These are phyloP conservation scores for Mycosarcoma mackinlayi DNA, from an alignment of 1,284 basidiomycete genomes.

Conservation along the genomic window DNA sequence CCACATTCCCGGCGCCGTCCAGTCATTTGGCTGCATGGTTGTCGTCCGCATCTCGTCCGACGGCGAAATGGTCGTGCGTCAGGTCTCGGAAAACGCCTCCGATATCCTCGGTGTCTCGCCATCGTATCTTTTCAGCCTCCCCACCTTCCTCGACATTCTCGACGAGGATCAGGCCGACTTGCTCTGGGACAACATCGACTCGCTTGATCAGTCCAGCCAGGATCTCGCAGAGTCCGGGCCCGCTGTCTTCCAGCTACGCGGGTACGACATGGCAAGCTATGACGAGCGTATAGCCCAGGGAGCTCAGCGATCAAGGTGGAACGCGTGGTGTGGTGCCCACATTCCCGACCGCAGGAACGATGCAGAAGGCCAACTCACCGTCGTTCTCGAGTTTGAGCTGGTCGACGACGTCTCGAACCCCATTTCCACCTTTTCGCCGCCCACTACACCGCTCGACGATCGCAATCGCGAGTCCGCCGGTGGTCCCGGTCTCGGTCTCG, in stretches of 20 bases:
- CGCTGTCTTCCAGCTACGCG: conserved; percentile 77
- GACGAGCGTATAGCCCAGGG: conserved; percentile 69
- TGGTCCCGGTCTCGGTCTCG: conserved; percentile 27
- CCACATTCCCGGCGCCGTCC: conserved; percentile 83
- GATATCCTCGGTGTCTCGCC: conserved; percentile 81
- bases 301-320: conserved; percentile 75
- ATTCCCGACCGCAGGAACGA: conserved; percentile 36
- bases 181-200: conserved; percentile 82
- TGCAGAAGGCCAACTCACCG: conserved; percentile 40
- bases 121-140: conserved; percentile 79
- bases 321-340: conserved; percentile 86
- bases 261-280: conserved; percentile 71
- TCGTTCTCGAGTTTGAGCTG: conserved; percentile 81
- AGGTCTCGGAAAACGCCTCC: conserved; percentile 82
- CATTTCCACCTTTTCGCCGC: conserved; percentile 67
- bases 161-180: conserved; percentile 78
- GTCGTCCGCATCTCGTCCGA: conserved; percentile 78
- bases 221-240: conserved; percentile 68
- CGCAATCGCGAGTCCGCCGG: conserved; percentile 52
- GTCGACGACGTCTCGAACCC: conserved; percentile 81
- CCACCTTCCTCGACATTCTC: conserved; percentile 81
- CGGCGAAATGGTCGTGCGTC: conserved; percentile 76
- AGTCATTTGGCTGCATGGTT: conserved; percentile 85
- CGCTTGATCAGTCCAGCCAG: conserved; percentile 73
- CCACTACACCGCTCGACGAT: conserved; percentile 32